Percentiles rank a stretch among this genome's conserved stretches.
phyloP scores from a whole-genome alignment of 768 basidiomycete species.

The Lentinula raphanica region DNA sequence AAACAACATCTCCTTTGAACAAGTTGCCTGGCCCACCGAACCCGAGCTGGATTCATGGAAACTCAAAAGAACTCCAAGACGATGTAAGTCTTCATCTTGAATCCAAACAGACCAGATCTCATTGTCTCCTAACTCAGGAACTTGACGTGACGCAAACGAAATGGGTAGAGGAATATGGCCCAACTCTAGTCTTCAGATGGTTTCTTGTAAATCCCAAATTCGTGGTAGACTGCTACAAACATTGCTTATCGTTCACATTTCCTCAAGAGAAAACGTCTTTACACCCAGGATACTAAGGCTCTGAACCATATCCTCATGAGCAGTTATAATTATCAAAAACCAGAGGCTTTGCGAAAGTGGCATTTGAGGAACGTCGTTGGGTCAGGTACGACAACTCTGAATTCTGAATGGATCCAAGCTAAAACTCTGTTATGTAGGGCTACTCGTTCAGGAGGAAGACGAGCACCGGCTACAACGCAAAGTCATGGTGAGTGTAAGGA shows the following conservation, averaged over 20 bases:
- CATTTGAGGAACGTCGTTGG: slow-evolving; percentile 27
- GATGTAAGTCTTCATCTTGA: slow-evolving; percentile 17
- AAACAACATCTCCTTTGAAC: not conserved
- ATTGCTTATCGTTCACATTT: not conserved
- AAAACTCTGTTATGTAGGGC: slow-evolving; percentile 26
- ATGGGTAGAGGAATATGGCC: slow-evolving; percentile 35
- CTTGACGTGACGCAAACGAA: slow-evolving; percentile 18
- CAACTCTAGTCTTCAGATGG: slow-evolving; percentile 24
- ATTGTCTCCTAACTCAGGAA: too few species aligned
- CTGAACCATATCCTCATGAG: slow-evolving; percentile 43
- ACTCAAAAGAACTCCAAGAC: slow-evolving; percentile 22
- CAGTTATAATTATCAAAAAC: slow-evolving; percentile 35
- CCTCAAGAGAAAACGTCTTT: slow-evolving; percentile 26
- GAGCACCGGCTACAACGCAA: slow-evolving; percentile 42
- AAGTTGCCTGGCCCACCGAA: slow-evolving; percentile 27
- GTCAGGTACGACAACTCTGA: slow-evolving; percentile 18
- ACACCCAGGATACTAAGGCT: slow-evolving; percentile 43
- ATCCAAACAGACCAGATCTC: too few species aligned
- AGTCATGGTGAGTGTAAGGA: slow-evolving; percentile 35
- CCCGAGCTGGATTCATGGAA: slow-evolving; percentile 28
- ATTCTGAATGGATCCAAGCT: not conserved
- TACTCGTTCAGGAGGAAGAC: slow-evolving; percentile 46
- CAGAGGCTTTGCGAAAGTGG: slow-evolving; percentile 19
- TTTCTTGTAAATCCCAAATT: slow-evolving; percentile 25
- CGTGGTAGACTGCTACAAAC: too few species aligned